Conservation (phyloP, 2,329 filamentous ascomycete genomes). For the Botrytis hyacinthi region DNA sequence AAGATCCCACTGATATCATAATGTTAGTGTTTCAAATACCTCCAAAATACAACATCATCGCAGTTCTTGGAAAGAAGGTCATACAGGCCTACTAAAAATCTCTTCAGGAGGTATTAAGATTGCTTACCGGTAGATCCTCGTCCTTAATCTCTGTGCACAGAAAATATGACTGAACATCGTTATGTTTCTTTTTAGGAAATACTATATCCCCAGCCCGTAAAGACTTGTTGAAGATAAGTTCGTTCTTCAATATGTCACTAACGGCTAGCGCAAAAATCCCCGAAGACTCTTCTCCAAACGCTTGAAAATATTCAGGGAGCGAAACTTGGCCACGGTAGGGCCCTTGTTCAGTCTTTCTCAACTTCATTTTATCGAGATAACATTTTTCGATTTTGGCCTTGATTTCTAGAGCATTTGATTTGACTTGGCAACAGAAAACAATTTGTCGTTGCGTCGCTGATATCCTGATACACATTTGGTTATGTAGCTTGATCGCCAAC, state of each 20-base stretch:
- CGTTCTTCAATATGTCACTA: not conserved
- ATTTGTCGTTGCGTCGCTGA: not conserved
- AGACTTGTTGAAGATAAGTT: not conserved
- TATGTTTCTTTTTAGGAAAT: not conserved
- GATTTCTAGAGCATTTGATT: not conserved
- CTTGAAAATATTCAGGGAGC: not conserved
- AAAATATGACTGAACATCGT: not conserved
- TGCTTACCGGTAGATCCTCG: not conserved
- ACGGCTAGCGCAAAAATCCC: not conserved
- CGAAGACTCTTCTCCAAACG: not conserved
- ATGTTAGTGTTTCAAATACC: not conserved
- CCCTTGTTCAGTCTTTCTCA: not conserved
- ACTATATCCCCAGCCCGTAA: not conserved
- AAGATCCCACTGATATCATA: not conserved
- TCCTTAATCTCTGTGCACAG: not conserved
- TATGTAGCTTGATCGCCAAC: not conserved
- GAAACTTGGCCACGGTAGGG: not conserved
- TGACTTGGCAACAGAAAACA: not conserved
- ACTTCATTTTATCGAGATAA: not conserved
- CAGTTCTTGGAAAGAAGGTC: not conserved
- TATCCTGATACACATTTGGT: not conserved
- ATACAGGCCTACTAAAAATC: not conserved
- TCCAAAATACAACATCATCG: not conserved
- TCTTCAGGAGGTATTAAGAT: not conserved
- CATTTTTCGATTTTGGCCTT: not conserved